These are phyloP conservation scores for Talaromyces sp. DNA, from an alignment of 2,329 filamentous ascomycete species.

Conservation along the genomic window DNA sequence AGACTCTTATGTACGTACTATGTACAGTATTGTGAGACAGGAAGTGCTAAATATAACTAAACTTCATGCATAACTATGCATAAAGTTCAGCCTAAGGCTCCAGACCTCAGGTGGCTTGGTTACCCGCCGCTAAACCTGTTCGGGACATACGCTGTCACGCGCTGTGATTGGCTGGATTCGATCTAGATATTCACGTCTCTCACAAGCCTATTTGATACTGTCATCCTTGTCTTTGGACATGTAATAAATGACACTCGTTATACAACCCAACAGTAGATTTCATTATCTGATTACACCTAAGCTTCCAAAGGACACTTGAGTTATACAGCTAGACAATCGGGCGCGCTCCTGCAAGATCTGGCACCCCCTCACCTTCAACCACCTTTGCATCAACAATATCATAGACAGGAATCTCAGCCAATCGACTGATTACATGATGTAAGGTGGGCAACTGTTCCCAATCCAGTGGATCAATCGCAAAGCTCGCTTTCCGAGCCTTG, in stretches of 20 bases:
- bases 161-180: neutral
- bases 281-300: neutral
- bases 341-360: constrained; percentile 29
- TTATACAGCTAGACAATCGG: neutral
- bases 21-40: neutral
- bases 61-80: neutral
- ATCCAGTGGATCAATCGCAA: constrained; percentile 48
- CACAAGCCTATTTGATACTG: no score
- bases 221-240: neutral
- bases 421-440: constrained; percentile 51
- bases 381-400: constrained; percentile 53
- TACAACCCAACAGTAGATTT: neutral
- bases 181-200: neutral
- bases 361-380: constrained; percentile 51
- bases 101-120: neutral
- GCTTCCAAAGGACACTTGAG: neutral
- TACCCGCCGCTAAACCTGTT: neutral
- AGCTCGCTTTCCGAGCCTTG: constrained; percentile 38
- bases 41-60: neutral
- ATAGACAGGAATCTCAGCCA: constrained; percentile 55
- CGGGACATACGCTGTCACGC: no score
- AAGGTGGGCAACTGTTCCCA: constrained; percentile 56
- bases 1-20: no score
- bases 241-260: neutral
- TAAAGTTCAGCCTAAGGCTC: neutral